Evolutionary conservation across 2,329 filamentous ascomycete species (phyloP).

Genomic region (Coniella lustricola): DNA sequence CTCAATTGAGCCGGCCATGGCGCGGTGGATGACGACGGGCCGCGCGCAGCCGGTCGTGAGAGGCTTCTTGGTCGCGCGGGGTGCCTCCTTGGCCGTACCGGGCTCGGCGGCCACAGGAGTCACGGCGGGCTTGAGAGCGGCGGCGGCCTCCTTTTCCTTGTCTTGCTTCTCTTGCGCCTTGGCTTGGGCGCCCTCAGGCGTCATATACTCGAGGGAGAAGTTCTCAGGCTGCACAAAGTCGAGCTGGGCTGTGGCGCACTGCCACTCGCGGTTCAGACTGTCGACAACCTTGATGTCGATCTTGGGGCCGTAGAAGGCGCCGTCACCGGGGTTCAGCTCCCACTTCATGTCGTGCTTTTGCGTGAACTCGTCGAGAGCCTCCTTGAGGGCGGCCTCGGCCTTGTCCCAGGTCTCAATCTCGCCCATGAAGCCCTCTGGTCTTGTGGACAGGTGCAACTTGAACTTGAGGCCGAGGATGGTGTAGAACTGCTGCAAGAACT

Average conservation of each 20-base stretch:
- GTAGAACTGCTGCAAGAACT: slow-evolving; percentile 71
- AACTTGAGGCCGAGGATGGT: slow-evolving; percentile 83
- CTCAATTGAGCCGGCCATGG: slow-evolving; percentile 64
- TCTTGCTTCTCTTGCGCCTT: slow-evolving; percentile 26
- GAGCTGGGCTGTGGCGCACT: slow-evolving; percentile 82
- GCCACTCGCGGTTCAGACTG: slow-evolving; percentile 69
- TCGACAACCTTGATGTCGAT: slow-evolving; percentile 95
- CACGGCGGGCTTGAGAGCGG: slow-evolving; percentile 21
- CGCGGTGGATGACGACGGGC: slow-evolving; percentile 82
- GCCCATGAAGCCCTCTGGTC: slow-evolving; percentile 82
- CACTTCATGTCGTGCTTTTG: slow-evolving; percentile 56
- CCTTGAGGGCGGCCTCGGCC: slow-evolving; percentile 73
- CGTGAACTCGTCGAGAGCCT: slow-evolving; percentile 71
- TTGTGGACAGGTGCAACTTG: slow-evolving; percentile 90
- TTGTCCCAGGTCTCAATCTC: slow-evolving; percentile 81
- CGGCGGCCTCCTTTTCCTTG: slow-evolving; percentile 26
- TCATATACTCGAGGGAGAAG: slow-evolving; percentile 83
- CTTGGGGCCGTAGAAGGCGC: slow-evolving; percentile 97
- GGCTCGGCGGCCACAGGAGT: slow-evolving; percentile 28
- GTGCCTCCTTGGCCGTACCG: slow-evolving; percentile 33
- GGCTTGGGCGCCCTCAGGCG: slow-evolving; percentile 48
- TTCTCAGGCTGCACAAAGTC: slow-evolving; percentile 82
- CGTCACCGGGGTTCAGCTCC: slow-evolving; percentile 90
- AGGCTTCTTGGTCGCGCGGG: slow-evolving; percentile 39
- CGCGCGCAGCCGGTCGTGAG: slow-evolving; percentile 65